Evolutionary conservation across 2,329 filamentous ascomycete species (phyloP), one percentile per base, ranked within the genome.

Genomic region (Pseudogymnoascus sp.): DNA sequence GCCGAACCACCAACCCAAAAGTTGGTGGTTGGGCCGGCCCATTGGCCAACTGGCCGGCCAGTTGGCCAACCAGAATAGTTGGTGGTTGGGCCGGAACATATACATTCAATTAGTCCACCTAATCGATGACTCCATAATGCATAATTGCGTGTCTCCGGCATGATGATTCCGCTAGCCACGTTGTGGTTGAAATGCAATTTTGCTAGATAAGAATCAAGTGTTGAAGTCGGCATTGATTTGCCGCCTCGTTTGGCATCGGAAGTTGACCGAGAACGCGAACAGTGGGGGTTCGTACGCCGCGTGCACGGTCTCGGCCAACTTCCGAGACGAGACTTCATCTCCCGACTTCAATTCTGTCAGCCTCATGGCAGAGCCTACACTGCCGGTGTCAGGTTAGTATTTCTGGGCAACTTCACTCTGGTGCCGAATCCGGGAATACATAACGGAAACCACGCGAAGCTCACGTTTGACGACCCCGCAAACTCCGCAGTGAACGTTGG

Each of bases 271-370:
- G 31, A 46, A 31, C n/a, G 10, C 10, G 13, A 31, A 61, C 35
- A 13, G 17, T n/a, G 19, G 35, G 35, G 35, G 33, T 13, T 44
- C 7, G 15, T 21, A 19, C 19, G 5, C n/a, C 59, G 59, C 21
- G 59, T 38, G 35, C 38, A 46, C 21, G 59, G 33, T 26, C 59
- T 61, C 59, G 59, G 59, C 19, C 33, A 61, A 61, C 59, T 61
- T 61, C 59, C 59, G 59, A 40, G 59, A n/a, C 15, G 59, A 44
- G n/a, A 38, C 33, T 61, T n/a, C 59, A 61, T 61, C 35, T 42
- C 59, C 9, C 59, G 9, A 17, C 38, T 61, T 44, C 19, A 26
- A 11, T 44, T 13, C 35, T 61, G 38, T 44, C 7, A 61, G 33
- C 59, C 19, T 31, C 33, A 21, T 44, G 38, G 59, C 19, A 38